Base-by-base conservation (phyloP, 306 rosid genomes). In the Albizia julibrissin region DNA sequence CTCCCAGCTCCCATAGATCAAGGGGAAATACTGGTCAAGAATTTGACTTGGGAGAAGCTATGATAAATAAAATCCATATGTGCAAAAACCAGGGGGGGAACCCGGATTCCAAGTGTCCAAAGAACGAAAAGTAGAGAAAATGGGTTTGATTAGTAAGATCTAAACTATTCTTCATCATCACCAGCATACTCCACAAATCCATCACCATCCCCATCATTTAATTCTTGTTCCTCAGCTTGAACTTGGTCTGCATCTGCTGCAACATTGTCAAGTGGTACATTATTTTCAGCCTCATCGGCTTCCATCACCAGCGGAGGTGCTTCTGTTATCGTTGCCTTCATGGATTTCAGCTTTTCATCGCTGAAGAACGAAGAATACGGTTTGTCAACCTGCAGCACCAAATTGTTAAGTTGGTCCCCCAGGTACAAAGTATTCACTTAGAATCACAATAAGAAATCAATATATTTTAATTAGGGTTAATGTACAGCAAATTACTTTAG, bases 351-450 rank as follows among this genome's bases (percentile, higher is more conserved):
- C 72, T 71, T 90, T 74, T 86, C 93, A 3, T 95, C 93, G 14
- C 86, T 88, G 87, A 95, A 86, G 83, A 93, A 95, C n/a, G 90
- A 71, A 40, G 91, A 43, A 69, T 90, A 95, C 15, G 98, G 98
- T 86, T 90, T 85, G 26, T 91, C 85, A 69, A 88, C 95, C 98
- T 93, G 86, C 83, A 88, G 24, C 59, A 40, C 73, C 14, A 79
- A 72, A 79, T 66, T 52, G 22, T 16, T 61, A 29, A 68, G 54
- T 79, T 33, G 50, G 26, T 80, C 72, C 44, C 44, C 42, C 65
- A 52, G 69, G 67, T 39, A 56, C 70, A 44, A 50, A 68, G 81
- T 56, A 39, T 49, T 13, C n/a, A 40, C 59, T 56, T 37, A n/a
- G 11, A 10, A 69, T 69, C 31, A 49, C 59, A 22, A 24, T 59